Conservation (phyloP, 2,329 filamentous ascomycete genomes). For the Neonectria coccinea region DNA sequence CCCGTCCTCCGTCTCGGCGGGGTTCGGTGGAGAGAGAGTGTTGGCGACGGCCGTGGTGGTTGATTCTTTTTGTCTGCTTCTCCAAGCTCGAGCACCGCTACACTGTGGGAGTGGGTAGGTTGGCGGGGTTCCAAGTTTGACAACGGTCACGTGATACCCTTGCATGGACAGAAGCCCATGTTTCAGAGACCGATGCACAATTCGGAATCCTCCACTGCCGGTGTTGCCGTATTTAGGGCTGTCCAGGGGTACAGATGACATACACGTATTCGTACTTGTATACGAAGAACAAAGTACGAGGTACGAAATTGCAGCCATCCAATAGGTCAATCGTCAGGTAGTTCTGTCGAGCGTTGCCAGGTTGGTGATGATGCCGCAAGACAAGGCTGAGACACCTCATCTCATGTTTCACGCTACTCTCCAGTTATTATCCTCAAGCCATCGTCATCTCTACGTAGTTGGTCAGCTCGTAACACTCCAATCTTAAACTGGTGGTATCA, state of each 20-base stretch:
- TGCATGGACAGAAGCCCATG: not conserved
- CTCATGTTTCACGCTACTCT: slow-evolving; percentile 1
- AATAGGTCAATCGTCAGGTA: not conserved
- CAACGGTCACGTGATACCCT: slow-evolving; percentile 36
- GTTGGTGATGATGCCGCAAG: not conserved
- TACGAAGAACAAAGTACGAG: not conserved
- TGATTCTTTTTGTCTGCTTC: slow-evolving; percentile 51
- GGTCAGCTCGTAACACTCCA: not conserved
- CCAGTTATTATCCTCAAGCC: not conserved
- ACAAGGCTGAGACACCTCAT: slow-evolving; percentile 6
- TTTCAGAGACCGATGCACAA: not conserved
- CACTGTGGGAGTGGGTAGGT: slow-evolving; percentile 36
- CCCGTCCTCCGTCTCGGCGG: slow-evolving; percentile 23
- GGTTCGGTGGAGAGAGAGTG: slow-evolving; percentile 41
- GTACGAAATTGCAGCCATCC: too few relatives aligned
- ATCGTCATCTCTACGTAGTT: not conserved
- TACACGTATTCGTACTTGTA: not conserved
- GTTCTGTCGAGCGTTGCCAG: not conserved
- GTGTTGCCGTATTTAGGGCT: not conserved
- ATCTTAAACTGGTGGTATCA: not conserved
- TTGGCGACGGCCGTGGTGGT: slow-evolving; percentile 44
- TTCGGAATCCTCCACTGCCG: not conserved
- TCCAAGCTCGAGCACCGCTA: slow-evolving; percentile 1
- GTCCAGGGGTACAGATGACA: not conserved
- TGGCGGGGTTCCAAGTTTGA: slow-evolving; percentile 15